Evolutionary conservation across 1,284 basidiomycete species (phyloP).

Genomic region (Pascua guehoae): DNA sequence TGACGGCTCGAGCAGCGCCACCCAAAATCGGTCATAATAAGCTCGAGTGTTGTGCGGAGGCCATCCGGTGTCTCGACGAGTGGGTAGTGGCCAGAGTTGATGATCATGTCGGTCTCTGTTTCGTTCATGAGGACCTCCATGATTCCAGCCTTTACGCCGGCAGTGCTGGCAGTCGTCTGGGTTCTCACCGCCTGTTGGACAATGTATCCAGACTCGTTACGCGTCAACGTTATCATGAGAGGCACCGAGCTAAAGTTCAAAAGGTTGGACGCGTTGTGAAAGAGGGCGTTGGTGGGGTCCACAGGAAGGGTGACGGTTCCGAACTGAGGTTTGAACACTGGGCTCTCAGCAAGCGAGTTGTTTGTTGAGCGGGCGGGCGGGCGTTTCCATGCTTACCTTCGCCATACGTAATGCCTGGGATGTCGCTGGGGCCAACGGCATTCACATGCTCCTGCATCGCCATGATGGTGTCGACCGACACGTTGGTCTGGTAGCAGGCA

Average conservation of each 20-base stretch:
- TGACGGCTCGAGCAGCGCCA: constrained; percentile 63
- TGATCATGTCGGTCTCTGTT: constrained; percentile 53
- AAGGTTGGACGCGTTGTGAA: constrained; percentile 62
- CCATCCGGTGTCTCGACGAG: constrained; percentile 40
- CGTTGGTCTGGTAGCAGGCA: constrained; percentile 55
- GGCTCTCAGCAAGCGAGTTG: too few relatives aligned
- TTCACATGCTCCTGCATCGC: constrained; percentile 39
- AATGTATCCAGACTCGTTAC: constrained; percentile 63
- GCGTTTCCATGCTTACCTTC: constrained; percentile 11
- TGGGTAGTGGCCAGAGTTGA: constrained; percentile 57
- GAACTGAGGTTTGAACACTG: constrained; percentile 34
- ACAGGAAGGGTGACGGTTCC: constrained; percentile 25
- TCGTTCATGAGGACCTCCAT: constrained; percentile 41
- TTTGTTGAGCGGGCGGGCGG: too few relatives aligned
- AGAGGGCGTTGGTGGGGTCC: constrained; percentile 61
- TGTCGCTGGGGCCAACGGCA: constrained; percentile 39
- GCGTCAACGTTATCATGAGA: constrained; percentile 64
- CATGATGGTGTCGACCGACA: constrained; percentile 40
- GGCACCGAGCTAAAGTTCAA: constrained; percentile 58
- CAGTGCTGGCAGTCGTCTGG: too few relatives aligned
- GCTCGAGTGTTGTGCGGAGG: constrained; percentile 57
- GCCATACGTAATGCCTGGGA: constrained; percentile 25
- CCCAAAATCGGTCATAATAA: constrained; percentile 60
- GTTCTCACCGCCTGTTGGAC: constrained; percentile 52
- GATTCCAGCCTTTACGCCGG: too few relatives aligned